Evolutionary conservation across 2,329 filamentous ascomycete genomes (phyloP).

Genomic region (Tolypocladium inflatum): DNA sequence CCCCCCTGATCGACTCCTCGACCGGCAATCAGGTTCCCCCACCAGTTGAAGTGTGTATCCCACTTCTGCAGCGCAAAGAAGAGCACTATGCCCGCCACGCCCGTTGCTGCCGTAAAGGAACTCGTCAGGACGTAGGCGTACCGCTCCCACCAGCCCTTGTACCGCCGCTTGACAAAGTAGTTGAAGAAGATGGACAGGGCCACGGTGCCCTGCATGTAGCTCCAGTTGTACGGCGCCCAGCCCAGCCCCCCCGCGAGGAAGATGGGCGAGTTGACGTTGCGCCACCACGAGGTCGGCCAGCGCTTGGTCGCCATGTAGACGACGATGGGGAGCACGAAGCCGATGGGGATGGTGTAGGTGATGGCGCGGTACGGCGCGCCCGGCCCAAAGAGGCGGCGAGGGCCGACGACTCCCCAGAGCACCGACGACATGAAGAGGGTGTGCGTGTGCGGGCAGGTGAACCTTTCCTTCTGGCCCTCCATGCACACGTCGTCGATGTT

Average conservation of each 20-base stretch:
- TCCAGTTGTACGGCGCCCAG: conserved; percentile 17
- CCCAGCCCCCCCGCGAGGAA: conserved; percentile 13
- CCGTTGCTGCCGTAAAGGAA: conserved; percentile 15
- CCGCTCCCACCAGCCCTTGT: conserved; percentile 15
- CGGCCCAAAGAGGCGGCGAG: conserved; percentile 46
- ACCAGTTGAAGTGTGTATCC: conserved; percentile 12
- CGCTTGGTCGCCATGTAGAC: conserved; percentile 9
- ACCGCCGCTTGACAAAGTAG: conserved; percentile 12
- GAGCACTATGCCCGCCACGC: conserved; percentile 15
- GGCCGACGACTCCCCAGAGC: conserved; percentile 60
- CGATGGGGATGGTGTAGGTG: conserved; percentile 11
- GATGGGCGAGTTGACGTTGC: conserved; percentile 13
- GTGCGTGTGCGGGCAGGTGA: conserved; percentile 38
- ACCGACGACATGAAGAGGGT: conserved; percentile 53
- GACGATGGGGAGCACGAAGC: conserved; percentile 9
- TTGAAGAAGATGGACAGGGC: conserved; percentile 16
- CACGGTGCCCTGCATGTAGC: conserved; percentile 13
- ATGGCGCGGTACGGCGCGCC: conserved; percentile 9
- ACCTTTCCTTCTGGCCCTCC: conserved; percentile 36
- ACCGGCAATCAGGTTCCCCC: conserved; percentile 10
- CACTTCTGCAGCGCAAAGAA: conserved; percentile 14
- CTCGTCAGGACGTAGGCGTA: conserved; percentile 18
- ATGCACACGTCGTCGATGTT: conserved; percentile 50
- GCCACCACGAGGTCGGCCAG: conserved; percentile 11
- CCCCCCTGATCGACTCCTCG: conserved; percentile 14